A percentile compares a stretch with the other conserved stretches of the same genome.
phyloP scores from a whole-genome alignment of 495 filamentous ascomycete species.

The Jackrogersella minutella region DNA sequence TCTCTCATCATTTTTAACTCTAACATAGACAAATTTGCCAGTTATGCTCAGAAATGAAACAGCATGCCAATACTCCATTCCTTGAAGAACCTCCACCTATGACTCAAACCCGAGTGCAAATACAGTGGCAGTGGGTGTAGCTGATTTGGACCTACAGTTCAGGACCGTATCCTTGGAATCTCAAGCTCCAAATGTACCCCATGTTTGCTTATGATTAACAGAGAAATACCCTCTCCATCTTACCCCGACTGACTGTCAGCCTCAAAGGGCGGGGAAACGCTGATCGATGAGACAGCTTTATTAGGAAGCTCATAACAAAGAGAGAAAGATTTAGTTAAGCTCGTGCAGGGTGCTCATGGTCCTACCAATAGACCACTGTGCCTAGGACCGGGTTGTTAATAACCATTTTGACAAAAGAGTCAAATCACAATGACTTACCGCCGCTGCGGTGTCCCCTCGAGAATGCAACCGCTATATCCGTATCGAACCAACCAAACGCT shows the following conservation, averaged over 20 bases:
- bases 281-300: slow-evolving; percentile 21
- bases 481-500: slow-evolving; percentile 5
- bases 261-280: slow-evolving; percentile 36
- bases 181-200: background rate
- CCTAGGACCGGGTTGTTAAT: background rate
- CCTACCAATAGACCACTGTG: slow-evolving; percentile 21
- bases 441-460: slow-evolving; percentile 20
- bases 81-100: background rate
- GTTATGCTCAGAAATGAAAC: background rate
- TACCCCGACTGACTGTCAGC: slow-evolving; percentile 29
- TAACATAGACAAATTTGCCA: slow-evolving; percentile 6
- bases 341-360: background rate
- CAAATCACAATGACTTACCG: slow-evolving; percentile 21
- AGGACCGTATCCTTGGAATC: background rate
- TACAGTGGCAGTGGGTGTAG: no score
- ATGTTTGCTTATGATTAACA: slow-evolving; percentile 13
- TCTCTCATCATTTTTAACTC: slow-evolving; percentile 7
- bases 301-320: slow-evolving; percentile 34
- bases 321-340: background rate
- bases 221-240: no score
- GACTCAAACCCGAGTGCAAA: no score
- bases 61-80: slow-evolving; percentile 5
- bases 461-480: slow-evolving; percentile 13
- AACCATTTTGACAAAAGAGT: slow-evolving; percentile 8
- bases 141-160: background rate